These are phyloP conservation scores for Lanzia echinophila DNA, from an alignment of 2,329 filamentous ascomycete genomes.

Conservation along the genomic window DNA sequence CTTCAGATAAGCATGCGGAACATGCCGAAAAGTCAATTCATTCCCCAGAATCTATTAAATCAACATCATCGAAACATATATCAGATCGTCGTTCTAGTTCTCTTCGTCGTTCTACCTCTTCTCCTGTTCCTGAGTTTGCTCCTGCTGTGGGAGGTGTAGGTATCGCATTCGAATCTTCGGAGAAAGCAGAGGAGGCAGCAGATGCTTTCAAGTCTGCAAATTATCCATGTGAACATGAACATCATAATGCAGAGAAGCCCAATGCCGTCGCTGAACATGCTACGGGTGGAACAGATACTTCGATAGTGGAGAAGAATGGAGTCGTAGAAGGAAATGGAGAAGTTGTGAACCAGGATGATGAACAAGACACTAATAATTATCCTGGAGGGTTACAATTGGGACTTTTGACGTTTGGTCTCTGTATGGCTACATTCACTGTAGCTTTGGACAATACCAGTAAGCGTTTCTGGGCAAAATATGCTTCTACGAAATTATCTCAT, in stretches of 20 bases:
- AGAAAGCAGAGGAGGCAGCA: not conserved
- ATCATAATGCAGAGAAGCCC: not conserved
- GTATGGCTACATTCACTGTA: constrained; percentile 34
- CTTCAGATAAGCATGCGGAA: constrained; percentile 6
- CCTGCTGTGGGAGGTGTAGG: not conserved
- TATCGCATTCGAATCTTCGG: not conserved
- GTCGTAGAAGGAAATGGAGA: constrained; percentile 1
- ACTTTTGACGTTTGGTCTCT: constrained; percentile 41
- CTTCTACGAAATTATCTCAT: no score
- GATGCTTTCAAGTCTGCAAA: not conserved
- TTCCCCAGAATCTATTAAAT: not conserved
- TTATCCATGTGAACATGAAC: not conserved
- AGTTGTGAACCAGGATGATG: not conserved
- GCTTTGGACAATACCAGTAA: constrained; percentile 30
- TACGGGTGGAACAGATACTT: not conserved
- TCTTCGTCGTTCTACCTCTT: not conserved
- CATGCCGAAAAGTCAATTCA: constrained; percentile 6
- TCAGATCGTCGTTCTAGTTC: not conserved
- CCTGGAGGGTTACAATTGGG: constrained; percentile 24
- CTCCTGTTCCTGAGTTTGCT: not conserved
- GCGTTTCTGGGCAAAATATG: no score
- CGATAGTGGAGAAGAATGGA: not conserved
- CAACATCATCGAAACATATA: not conserved
- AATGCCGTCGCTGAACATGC: constrained; percentile 1
- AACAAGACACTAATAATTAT: constrained; percentile 16